A percentile compares a stretch with the other conserved stretches of the same genome.
Evolutionary conservation across 495 filamentous ascomycete genomes (phyloP).

Genomic region (Aspergillus conjunctus): DNA sequence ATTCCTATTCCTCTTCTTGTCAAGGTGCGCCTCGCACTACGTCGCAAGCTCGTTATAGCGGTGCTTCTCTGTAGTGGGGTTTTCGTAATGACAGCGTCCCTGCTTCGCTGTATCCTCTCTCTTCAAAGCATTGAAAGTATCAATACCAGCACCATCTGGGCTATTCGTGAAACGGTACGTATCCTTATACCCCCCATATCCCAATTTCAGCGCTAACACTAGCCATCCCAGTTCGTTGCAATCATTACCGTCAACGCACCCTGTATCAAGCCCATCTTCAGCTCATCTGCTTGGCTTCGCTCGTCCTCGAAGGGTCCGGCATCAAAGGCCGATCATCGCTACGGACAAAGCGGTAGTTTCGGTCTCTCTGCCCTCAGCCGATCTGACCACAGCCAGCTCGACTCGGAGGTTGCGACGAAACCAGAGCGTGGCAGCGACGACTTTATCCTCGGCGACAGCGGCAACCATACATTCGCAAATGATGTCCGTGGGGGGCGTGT

Average conservation of each 20-base stretch:
- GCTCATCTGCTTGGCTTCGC: constrained; percentile 19
- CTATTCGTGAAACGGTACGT: constrained; percentile 29
- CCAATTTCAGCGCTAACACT: not conserved
- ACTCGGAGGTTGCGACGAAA: constrained; percentile 1
- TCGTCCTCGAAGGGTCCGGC: constrained; percentile 20
- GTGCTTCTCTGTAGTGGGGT: constrained; percentile 27
- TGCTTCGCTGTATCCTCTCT: constrained; percentile 29
- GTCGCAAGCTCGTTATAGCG: constrained; percentile 24
- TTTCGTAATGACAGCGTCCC: constrained; percentile 28
- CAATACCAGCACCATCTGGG: constrained; percentile 29
- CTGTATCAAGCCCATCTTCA: constrained; percentile 28
- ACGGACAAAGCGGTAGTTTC: constrained; percentile 12
- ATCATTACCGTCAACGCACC: constrained; percentile 30
- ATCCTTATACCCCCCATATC: not conserved
- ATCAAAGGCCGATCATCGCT: not conserved
- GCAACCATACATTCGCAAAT: not conserved
- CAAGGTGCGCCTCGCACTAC: constrained; percentile 23
- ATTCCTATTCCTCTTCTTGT: constrained; percentile 26
- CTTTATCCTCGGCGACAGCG: constrained; percentile 8
- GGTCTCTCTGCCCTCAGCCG: constrained; percentile 13
- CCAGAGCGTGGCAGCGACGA: constrained; percentile 19
- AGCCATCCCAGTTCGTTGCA: constrained; percentile 25
- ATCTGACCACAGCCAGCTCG: constrained; percentile 16
- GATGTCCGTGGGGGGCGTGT: constrained; percentile 2
- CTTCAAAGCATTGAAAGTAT: constrained; percentile 24